These are phyloP conservation scores for Lathyrus aphaca DNA, from an alignment of 306 rosid species.

Conservation along the genomic window DNA sequence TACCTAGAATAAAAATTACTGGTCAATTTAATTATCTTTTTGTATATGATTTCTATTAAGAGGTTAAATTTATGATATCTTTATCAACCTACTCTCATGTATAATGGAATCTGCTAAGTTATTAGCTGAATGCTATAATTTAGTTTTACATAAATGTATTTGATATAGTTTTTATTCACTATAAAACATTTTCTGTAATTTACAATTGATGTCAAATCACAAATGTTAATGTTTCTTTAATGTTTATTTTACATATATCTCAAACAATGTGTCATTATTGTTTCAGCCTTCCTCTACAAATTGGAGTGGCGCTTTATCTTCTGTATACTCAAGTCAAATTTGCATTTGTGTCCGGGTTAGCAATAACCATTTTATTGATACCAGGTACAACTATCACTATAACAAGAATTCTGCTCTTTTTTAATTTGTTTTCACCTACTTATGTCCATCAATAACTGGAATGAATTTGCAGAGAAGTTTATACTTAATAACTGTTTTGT, in stretches of 20 bases:
- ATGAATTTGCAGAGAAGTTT: slow-evolving; percentile 14
- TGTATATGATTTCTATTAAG: neutral
- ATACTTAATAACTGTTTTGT: neutral
- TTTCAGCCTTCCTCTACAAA: slow-evolving; percentile 98
- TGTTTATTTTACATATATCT: slow-evolving; percentile 28
- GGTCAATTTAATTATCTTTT: too few relatives aligned
- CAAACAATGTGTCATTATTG: slow-evolving; percentile 34
- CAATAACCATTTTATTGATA: slow-evolving; percentile 81
- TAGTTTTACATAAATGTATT: neutral
- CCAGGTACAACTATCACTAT: slow-evolving; percentile 65
- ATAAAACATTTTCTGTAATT: neutral
- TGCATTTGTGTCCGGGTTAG: slow-evolving; percentile 89
- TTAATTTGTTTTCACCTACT: slow-evolving; percentile 31
- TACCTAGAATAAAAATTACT: neutral
- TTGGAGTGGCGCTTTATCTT: slow-evolving; percentile 87
- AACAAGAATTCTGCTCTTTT: neutral
- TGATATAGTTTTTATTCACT: too few relatives aligned
- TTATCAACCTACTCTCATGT: slow-evolving; percentile 1
- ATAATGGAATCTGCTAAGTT: slow-evolving; percentile 7
- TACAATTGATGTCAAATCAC: slow-evolving; percentile 24
- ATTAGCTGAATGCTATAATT: slow-evolving; percentile 4
- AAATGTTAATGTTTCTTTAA: slow-evolving; percentile 17
- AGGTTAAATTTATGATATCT: slow-evolving; percentile 8
- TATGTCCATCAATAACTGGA: slow-evolving; percentile 6
- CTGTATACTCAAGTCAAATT: slow-evolving; percentile 89